Conservation (phyloP, 1,284 basidiomycete genomes). For the Tetrapyrgos nigripes region DNA sequence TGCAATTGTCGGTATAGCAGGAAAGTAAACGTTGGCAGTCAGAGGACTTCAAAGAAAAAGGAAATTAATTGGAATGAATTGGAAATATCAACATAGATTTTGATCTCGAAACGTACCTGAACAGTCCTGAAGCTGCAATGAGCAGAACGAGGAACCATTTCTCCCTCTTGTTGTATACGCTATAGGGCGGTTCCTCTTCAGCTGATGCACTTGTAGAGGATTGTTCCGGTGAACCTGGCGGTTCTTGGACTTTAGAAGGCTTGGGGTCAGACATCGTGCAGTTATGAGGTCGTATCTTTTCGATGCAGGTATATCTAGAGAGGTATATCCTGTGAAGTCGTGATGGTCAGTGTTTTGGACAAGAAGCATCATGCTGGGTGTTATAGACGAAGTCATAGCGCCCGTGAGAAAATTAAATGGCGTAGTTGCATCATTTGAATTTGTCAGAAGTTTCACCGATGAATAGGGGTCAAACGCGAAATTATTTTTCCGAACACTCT, state of each 20-base stretch:
- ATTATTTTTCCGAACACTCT: too few species aligned
- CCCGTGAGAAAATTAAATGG: not conserved
- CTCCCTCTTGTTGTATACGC: conserved; percentile 9
- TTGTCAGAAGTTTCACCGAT: conserved; percentile 1
- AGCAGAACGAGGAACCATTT: conserved; percentile 13
- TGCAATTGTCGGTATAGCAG: conserved; percentile 65
- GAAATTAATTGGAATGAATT: not conserved
- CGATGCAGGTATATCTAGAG: too few species aligned
- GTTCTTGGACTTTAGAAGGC: not conserved
- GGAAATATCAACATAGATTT: not conserved
- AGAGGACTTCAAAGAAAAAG: conserved; percentile 5
- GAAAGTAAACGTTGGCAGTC: conserved; percentile 13
- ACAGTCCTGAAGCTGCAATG: conserved; percentile 6
- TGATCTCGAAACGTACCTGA: not conserved
- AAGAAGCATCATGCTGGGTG: not conserved
- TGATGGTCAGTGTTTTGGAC: too few species aligned
- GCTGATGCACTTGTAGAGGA: not conserved
- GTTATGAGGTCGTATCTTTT: too few species aligned
- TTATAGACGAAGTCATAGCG: not conserved
- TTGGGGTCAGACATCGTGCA: conserved; percentile 1
- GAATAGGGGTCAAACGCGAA: too few species aligned
- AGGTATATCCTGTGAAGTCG: too few species aligned
- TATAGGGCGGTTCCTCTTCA: conserved; percentile 1
- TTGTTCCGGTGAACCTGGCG: not conserved
- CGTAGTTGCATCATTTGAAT: not conserved